Percentiles rank a stretch among this genome's conserved stretches.
phyloP scores from a whole-genome alignment of 1,284 basidiomycete genomes.

The Sanghuangporus sanghuang region DNA sequence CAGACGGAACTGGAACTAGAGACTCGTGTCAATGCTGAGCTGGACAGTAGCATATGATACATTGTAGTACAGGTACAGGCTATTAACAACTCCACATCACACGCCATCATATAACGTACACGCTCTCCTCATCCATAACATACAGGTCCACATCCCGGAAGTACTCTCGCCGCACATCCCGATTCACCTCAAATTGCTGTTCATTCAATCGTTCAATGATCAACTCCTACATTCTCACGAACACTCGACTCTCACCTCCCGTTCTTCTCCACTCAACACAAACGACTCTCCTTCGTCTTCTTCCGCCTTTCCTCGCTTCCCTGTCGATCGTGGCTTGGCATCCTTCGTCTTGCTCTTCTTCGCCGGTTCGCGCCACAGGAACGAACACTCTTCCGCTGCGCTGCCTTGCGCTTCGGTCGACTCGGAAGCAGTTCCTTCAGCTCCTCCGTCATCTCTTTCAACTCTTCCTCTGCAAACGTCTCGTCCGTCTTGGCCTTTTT shows the following conservation, averaged over 20 bases:
- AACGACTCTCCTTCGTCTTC: conserved; percentile 7
- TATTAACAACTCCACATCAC: neutral
- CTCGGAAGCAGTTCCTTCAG: conserved; percentile 1
- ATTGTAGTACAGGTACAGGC: neutral
- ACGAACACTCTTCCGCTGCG: neutral
- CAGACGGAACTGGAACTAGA: too few relatives aligned
- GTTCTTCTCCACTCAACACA: conserved; percentile 8
- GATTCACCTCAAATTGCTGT: conserved; percentile 8
- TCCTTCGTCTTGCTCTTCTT: neutral
- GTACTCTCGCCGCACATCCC: conserved; percentile 9
- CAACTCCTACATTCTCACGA: too few relatives aligned
- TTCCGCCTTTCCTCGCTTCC: neutral
- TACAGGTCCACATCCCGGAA: conserved; percentile 9
- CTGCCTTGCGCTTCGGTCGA: neutral
- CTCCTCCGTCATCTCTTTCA: neutral
- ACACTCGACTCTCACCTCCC: neutral
- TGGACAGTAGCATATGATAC: neutral
- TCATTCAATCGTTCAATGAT: too few relatives aligned
- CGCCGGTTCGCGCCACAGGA: neutral
- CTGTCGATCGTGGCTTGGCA: neutral
- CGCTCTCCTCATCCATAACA: conserved; percentile 11
- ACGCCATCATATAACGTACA: conserved; percentile 2
- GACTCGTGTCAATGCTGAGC: too few relatives aligned
- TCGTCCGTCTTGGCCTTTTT: neutral
- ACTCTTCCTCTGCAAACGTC: neutral